A percentile compares a stretch with the other conserved stretches of the same genome.
Evolutionary conservation across 164 flowering plant genomes (phyloP).

Genomic region (Tetrastigma voinierianum): DNA sequence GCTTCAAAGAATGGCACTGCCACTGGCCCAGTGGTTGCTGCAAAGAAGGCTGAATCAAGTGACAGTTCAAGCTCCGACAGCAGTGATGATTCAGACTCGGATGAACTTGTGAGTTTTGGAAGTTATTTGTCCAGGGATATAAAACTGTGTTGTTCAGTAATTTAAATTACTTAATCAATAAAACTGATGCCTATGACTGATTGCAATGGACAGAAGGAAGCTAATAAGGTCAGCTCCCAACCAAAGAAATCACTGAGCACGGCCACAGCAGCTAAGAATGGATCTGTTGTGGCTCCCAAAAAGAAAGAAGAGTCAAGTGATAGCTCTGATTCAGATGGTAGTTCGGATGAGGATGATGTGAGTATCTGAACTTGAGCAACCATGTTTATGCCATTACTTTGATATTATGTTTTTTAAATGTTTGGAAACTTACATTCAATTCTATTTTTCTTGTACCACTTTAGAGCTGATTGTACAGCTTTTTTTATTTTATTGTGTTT

Average conservation of each 20-base stretch:
- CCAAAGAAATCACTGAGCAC: not conserved
- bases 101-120: no score
- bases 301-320: conserved; percentile 27
- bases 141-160: no score
- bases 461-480: not conserved
- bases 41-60: no score
- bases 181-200: no score
- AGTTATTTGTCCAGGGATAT: no score
- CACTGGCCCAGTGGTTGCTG: no score
- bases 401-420: not conserved
- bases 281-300: conserved; percentile 5
- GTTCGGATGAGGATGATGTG: conserved; percentile 30
- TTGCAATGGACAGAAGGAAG: not conserved
- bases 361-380: not conserved
- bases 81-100: no score
- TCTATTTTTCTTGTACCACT: not conserved
- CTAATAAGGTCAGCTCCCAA: no score
- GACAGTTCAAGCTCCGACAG: no score
- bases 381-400: not conserved
- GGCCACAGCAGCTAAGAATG: conserved; percentile 19
- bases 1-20: no score
- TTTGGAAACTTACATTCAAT: not conserved
- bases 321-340: conserved; percentile 24
- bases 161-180: no score
- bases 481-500: not conserved